Conservation (phyloP, 345 rosid genomes). For the Eucalyptus marginata region DNA sequence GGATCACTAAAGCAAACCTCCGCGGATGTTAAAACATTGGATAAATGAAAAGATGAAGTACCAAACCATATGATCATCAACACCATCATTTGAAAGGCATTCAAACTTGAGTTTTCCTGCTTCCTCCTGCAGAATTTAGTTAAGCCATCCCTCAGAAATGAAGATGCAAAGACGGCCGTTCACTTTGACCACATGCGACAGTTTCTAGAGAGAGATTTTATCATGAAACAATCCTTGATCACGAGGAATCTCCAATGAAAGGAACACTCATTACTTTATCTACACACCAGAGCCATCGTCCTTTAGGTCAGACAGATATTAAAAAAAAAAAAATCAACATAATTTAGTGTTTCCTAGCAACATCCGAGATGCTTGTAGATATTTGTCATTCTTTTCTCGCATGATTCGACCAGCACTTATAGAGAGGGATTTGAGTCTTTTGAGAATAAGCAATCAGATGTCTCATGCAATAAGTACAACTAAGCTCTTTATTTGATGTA, state of each 20-base stretch:
- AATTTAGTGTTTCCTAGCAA: neutral
- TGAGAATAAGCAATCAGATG: neutral
- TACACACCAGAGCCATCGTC: neutral
- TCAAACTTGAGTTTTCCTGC: slow-evolving; percentile 81
- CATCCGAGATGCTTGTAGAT: neutral
- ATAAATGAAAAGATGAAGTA: slow-evolving; percentile 21
- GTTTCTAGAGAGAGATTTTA: neutral
- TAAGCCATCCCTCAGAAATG: neutral
- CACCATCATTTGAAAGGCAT: slow-evolving; percentile 71
- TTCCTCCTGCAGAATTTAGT: slow-evolving; percentile 51
- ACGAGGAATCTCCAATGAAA: neutral
- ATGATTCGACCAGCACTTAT: neutral
- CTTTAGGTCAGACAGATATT: neutral
- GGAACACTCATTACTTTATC: neutral
- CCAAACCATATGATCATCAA: slow-evolving; percentile 98
- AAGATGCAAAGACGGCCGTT: neutral
- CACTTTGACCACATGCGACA: neutral
- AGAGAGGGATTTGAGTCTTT: neutral
- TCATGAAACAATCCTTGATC: neutral
- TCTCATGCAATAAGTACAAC: no score
- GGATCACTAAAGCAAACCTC: neutral
- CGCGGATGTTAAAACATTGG: neutral
- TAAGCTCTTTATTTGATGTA: no score
- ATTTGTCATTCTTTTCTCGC: no score
- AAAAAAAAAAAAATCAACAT: neutral